Percentiles rank a stretch among this genome's conserved stretches.
phyloP scores from a whole-genome alignment of 1,284 basidiomycete genomes.

The Cerioporus squamosus region DNA sequence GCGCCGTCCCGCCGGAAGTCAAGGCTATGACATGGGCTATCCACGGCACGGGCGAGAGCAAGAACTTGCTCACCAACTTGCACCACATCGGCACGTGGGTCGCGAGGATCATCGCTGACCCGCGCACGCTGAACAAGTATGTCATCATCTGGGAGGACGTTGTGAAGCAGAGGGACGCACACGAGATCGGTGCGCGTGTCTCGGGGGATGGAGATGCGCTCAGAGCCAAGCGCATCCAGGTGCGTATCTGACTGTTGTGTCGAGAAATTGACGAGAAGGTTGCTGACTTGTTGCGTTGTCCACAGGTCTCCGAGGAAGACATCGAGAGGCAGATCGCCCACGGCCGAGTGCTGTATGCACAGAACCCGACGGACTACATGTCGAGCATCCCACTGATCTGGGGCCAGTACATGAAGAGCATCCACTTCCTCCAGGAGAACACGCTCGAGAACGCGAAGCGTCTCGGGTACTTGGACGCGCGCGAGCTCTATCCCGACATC shows the following conservation, averaged over 20 bases:
- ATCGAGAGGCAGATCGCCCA: background rate
- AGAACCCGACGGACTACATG: background rate
- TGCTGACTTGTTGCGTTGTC: background rate
- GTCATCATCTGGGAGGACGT: too few species aligned
- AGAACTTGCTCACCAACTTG: background rate
- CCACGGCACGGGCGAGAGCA: conserved; percentile 14
- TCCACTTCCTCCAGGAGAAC: conserved; percentile 20
- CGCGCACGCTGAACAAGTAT: too few species aligned
- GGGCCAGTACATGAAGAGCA: conserved; percentile 1
- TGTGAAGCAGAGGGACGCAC: too few species aligned
- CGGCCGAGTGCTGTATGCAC: background rate
- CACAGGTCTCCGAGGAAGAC: background rate
- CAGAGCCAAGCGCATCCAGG: too few species aligned
- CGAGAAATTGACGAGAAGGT: too few species aligned
- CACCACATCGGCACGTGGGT: too few species aligned
- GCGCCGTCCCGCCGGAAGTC: background rate
- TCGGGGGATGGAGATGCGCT: too few species aligned
- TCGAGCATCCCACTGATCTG: background rate
- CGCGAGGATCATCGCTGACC: too few species aligned
- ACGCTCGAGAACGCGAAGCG: conserved; percentile 19
- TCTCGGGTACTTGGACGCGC: conserved; percentile 15
- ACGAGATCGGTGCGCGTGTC: too few species aligned
- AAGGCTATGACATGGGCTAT: background rate
- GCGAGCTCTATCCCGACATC: conserved; percentile 20
- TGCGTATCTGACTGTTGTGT: background rate